Evolutionary conservation across 805 yeast genomes (phyloP), one percentile per base, ranked within the genome.

Genomic region (Aciculoconidium aculeatum): DNA sequence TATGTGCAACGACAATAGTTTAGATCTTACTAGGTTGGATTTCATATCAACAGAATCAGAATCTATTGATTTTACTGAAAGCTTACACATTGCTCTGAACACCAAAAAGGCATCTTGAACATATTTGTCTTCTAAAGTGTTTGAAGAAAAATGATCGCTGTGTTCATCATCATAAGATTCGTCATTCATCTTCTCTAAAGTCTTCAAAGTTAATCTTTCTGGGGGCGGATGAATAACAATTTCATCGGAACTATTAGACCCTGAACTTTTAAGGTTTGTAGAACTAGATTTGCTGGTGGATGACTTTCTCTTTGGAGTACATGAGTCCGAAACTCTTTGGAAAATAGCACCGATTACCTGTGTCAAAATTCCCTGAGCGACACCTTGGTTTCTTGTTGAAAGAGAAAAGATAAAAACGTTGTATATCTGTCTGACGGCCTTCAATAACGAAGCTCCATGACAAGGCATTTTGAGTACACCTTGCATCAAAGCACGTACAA

Each of bases 291-390:
- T n/a, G n/a, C n/a, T n/a, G n/a, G n/a, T n/a, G 8, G 47, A 34
- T 17, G 44, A 36, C 7, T 33, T 40, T 3, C 27, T 23, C 7
- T 31, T 34, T 19, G 24, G 41, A 30, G 32, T 28, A 10, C 28
- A 21, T n/a, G 53, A 41, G 25, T 61, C 67, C 22, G 50, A 39
- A 15, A 65, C 64, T 39, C 92, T 74, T 38, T 83, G 94, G 59
- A 86, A 92, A 7, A 88, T 80, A 6, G 84, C 77, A 32, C 78
- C 77, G 13, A 92, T 85, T 46, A 90, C 81, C 58, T 92, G 99
- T 3, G 94, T 84, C 41, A 92, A 67, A 6, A 92, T 81, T 1
- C 95, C 97, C 61, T 94, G 97, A 0, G 98, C 97, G 36, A 88
- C 78, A 1, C 87, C 83, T 58, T 92, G 98, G 50, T 87, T 90